A percentile compares a stretch with the other conserved stretches of the same genome.
Conservation (phyloP, 257 asterid species). For the Salvia miltiorrhiza region DNA sequence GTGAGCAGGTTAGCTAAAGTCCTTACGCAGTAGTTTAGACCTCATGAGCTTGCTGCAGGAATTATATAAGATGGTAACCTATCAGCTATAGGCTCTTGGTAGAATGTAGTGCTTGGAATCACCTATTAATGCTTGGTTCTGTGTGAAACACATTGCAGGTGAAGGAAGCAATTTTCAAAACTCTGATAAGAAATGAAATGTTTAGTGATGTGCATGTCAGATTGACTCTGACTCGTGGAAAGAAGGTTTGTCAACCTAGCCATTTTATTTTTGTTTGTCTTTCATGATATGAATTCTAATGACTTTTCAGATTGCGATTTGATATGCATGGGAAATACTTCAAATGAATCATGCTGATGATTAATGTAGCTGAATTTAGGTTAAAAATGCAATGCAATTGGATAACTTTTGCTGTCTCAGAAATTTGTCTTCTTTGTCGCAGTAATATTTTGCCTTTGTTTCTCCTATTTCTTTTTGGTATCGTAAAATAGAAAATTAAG, state of each 20-base stretch:
- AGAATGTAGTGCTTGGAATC: background rate
- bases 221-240: conserved; percentile 92
- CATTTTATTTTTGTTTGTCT: background rate
- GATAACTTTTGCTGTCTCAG: background rate
- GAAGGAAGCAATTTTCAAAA: conserved; percentile 82
- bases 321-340: background rate
- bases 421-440: background rate
- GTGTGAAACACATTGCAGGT: conserved; percentile 52
- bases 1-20: conserved; percentile 51
- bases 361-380: background rate
- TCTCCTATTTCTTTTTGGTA: background rate
- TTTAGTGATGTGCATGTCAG: conserved; percentile 72
- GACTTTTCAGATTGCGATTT: background rate
- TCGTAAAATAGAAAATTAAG: background rate
- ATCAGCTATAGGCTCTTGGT: background rate
- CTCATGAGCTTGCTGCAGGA: conserved; percentile 1
- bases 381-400: background rate
- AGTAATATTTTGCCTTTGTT: background rate
- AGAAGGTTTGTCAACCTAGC: conserved; percentile 46
- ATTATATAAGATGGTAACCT: background rate
- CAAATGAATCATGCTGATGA: conserved; percentile 1
- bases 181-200: conserved; percentile 86
- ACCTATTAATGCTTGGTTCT: background rate
- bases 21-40: background rate
- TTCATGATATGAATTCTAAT: no score